Evolutionary conservation across 306 rosid genomes (phyloP).

Genomic region (Neltuma alba): DNA sequence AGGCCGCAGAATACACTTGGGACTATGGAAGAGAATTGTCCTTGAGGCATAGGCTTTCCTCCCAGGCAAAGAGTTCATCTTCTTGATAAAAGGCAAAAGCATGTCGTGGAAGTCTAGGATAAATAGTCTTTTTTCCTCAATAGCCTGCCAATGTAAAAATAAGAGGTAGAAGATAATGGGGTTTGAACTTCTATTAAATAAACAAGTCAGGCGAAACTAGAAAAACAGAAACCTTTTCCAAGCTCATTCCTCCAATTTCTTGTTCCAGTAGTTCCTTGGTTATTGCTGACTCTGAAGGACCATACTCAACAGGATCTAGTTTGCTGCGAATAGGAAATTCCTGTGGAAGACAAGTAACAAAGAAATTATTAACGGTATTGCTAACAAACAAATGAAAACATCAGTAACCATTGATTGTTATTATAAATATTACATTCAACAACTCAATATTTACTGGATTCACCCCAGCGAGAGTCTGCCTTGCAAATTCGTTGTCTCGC

Average conservation of each 20-base stretch:
- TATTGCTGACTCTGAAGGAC: conserved; percentile 78
- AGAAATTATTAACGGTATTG: not conserved
- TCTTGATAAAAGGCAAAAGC: conserved; percentile 78
- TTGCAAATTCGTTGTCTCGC: conserved; percentile 90
- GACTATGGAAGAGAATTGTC: conserved; percentile 64
- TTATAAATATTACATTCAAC: conserved; percentile 61
- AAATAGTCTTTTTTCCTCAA: conserved; percentile 83
- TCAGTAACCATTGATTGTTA: conserved; percentile 5
- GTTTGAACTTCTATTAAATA: conserved; percentile 14
- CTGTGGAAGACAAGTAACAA: conserved; percentile 45
- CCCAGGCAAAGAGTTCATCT: conserved; percentile 78
- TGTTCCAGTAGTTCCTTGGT: conserved; percentile 78
- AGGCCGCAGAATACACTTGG: conserved; percentile 59
- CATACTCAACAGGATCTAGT: conserved; percentile 72
- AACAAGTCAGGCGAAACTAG: conserved; percentile 25
- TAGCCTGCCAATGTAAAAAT: conserved; percentile 57
- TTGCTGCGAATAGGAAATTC: conserved; percentile 82
- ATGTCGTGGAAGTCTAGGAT: conserved; percentile 83
- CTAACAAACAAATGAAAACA: conserved; percentile 18
- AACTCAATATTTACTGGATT: conserved; percentile 92
- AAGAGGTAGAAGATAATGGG: conserved; percentile 24
- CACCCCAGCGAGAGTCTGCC: conserved; percentile 89
- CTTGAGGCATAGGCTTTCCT: conserved; percentile 88
- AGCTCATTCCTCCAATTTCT: conserved; percentile 75
- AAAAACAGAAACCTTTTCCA: conserved; percentile 62